These are phyloP conservation scores for Ustilago hordei DNA, from an alignment of 1,284 basidiomycete species.

Conservation along the genomic window DNA sequence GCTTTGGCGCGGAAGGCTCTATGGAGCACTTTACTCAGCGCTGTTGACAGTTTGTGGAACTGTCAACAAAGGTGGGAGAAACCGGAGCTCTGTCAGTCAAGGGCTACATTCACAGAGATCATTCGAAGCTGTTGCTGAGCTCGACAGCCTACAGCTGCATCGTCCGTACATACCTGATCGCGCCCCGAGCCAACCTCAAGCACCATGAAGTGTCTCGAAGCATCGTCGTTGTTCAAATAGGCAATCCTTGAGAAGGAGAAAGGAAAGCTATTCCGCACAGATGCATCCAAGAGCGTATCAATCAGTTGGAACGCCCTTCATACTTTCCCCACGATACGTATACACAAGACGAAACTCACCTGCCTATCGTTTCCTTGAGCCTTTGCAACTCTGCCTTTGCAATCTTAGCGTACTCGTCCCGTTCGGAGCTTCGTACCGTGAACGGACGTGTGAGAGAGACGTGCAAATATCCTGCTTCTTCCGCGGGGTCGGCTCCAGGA, in stretches of 20 bases:
- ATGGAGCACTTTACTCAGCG: constrained; percentile 25
- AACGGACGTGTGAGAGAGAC: constrained; percentile 54
- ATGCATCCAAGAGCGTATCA: background rate
- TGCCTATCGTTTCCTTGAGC: constrained; percentile 7
- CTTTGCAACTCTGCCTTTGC: constrained; percentile 8
- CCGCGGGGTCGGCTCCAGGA: background rate
- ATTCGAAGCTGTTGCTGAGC: no score
- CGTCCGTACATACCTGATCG: constrained; percentile 26
- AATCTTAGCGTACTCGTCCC: constrained; percentile 38
- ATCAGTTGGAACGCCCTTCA: background rate
- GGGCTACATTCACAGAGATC: background rate
- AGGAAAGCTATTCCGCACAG: constrained; percentile 20
- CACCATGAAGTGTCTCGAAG: constrained; percentile 41
- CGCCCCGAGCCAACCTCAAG: constrained; percentile 43
- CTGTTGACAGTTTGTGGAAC: constrained; percentile 32
- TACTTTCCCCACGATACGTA: background rate
- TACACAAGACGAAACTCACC: constrained; percentile 9
- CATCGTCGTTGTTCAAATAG: constrained; percentile 43
- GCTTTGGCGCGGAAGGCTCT: constrained; percentile 37
- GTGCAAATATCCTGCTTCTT: constrained; percentile 23
- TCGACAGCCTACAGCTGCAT: background rate
- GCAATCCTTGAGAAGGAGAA: constrained; percentile 44
- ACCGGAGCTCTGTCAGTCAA: background rate
- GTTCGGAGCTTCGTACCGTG: constrained; percentile 45
- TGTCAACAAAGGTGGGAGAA: constrained; percentile 4